phyloP scores from a whole-genome alignment of 225 moss, liverwort and hornwort genomes.

The Anthoceros angustus region DNA sequence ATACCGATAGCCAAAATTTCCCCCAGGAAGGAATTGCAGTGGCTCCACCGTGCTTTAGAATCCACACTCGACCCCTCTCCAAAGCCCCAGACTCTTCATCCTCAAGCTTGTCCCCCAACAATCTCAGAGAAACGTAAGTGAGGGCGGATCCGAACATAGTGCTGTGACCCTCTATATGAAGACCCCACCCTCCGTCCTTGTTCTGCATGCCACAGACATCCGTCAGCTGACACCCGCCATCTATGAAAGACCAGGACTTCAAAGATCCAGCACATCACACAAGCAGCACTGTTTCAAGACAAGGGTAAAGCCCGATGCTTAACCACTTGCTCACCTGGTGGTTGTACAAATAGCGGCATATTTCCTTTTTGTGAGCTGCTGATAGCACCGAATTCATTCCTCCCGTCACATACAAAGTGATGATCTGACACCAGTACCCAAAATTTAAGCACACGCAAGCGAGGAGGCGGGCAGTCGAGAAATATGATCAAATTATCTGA shows the following conservation, averaged over 20 bases:
- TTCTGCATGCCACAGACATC: conserved; percentile 35
- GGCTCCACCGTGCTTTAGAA: conserved; percentile 77
- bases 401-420: conserved; percentile 61
- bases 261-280: too few species aligned
- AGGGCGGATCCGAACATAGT: conserved; percentile 96
- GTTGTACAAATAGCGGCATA: conserved; percentile 85
- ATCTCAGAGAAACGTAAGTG: conserved; percentile 54
- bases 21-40: conserved; percentile 90
- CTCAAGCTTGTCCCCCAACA: conserved; percentile 63
- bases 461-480: neutral
- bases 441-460: neutral
- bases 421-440: conserved; percentile 30
- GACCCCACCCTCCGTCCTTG: conserved; percentile 93
- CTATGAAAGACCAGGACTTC: neutral
- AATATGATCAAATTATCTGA: neutral
- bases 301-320: neutral
- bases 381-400: conserved; percentile 47
- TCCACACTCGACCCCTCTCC: conserved; percentile 71
- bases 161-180: conserved; percentile 93
- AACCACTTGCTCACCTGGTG: conserved; percentile 49
- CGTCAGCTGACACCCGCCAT: neutral
- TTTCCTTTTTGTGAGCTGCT: conserved; percentile 50
- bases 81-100: conserved; percentile 41
- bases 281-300: neutral
- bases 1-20: conserved; percentile 94